phyloP scores from a whole-genome alignment of 139 green algal species.

The Tetraselmis chui region DNA sequence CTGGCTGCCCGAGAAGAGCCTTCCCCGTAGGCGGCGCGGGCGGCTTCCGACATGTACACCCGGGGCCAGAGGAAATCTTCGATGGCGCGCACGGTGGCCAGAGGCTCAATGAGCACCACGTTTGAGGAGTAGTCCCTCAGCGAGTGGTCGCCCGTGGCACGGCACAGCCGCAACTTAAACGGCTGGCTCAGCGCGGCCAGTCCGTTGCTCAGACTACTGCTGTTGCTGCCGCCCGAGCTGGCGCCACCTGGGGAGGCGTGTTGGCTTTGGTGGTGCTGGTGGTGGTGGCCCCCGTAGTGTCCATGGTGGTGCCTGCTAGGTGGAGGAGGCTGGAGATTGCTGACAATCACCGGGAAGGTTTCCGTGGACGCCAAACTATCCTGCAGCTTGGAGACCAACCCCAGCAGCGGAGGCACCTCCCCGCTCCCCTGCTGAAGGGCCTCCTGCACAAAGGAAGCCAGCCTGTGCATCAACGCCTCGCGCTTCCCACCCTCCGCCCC shows the following conservation, averaged over 20 bases:
- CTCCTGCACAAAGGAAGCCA: conserved; percentile 47
- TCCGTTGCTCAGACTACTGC: conserved; percentile 36
- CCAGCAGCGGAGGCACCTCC: conserved; percentile 32
- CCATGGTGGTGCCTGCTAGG: not conserved
- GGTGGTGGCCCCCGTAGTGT: not conserved
- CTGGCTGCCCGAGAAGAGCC: conserved; percentile 2
- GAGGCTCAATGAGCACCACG: conserved; percentile 91
- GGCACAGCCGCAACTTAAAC: conserved; percentile 83
- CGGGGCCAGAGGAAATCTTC: conserved; percentile 92
- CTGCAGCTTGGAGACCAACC: conserved; percentile 76
- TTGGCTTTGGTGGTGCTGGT: not conserved
- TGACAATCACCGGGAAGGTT: conserved; percentile 62
- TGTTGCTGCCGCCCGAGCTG: conserved; percentile 27
- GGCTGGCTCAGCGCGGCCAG: conserved; percentile 78
- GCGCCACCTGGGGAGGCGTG: conserved; percentile 12
- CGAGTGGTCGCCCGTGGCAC: conserved; percentile 21
- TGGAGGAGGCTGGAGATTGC: conserved; percentile 7
- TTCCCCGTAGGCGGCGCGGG: not conserved
- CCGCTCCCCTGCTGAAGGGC: conserved; percentile 21
- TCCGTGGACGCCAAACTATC: conserved; percentile 61
- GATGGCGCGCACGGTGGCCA: conserved; percentile 84
- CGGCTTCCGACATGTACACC: conserved; percentile 39
- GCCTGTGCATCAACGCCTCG: conserved; percentile 40
- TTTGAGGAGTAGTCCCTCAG: conserved; percentile 81
- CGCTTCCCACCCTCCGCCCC: not conserved